Evolutionary conservation across 352 stramenopile species (phyloP).

Genomic region (Aphanomyces cochlioides): DNA sequence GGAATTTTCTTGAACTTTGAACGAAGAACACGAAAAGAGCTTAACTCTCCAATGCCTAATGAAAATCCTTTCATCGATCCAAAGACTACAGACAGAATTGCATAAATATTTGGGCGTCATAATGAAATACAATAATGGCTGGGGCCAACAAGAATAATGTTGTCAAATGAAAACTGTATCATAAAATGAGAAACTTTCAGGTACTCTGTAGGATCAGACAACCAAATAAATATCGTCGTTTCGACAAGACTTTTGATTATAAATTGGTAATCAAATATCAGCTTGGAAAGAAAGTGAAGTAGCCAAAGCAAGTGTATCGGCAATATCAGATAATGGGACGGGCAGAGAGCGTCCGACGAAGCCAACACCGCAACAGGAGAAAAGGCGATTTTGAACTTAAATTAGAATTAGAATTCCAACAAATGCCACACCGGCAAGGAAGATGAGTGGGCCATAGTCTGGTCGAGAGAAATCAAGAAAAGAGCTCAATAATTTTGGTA

Average conservation of each 20-base stretch:
- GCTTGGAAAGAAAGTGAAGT: slow-evolving; percentile 90
- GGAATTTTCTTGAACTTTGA: slow-evolving; percentile 52
- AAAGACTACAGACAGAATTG: slow-evolving; percentile 75
- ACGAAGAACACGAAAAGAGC: slow-evolving; percentile 76
- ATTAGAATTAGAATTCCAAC: slow-evolving; percentile 58
- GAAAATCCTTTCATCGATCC: slow-evolving; percentile 72
- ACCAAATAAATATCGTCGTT: slow-evolving; percentile 94
- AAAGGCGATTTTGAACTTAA: slow-evolving; percentile 59
- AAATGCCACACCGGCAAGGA: slow-evolving; percentile 53
- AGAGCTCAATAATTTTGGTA: slow-evolving; percentile 46
- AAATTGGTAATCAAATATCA: slow-evolving; percentile 96
- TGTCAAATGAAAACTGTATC: slow-evolving; percentile 64
- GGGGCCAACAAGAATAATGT: slow-evolving; percentile 77
- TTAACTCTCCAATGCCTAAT: slow-evolving; percentile 74
- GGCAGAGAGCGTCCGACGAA: slow-evolving; percentile 56
- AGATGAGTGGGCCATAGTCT: slow-evolving; percentile 59
- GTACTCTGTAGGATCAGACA: slow-evolving; percentile 29
- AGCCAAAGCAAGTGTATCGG: slow-evolving; percentile 77
- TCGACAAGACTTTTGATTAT: slow-evolving; percentile 96
- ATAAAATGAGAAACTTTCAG: slow-evolving; percentile 27
- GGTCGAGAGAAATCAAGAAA: slow-evolving; percentile 53
- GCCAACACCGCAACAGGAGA: slow-evolving; percentile 63
- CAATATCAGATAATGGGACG: slow-evolving; percentile 46
- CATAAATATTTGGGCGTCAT: slow-evolving; percentile 86
- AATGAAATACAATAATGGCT: slow-evolving; percentile 81